phyloP scores from a whole-genome alignment of 2,329 filamentous ascomycete genomes.

The Gremmenia infestans region DNA sequence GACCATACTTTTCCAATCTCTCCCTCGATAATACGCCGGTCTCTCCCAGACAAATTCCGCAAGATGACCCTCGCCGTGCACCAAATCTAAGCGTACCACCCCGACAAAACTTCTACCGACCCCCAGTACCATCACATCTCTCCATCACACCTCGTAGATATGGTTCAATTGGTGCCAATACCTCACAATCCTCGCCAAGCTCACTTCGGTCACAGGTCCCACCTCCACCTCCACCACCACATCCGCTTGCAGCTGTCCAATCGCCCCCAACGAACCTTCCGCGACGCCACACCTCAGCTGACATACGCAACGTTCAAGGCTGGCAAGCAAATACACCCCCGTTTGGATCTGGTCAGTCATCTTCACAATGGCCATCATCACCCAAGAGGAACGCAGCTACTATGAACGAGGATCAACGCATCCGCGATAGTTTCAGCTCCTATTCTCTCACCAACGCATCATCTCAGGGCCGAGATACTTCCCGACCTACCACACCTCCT shows the following conservation, averaged over 20 bases:
- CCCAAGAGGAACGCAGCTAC: constrained; percentile 47
- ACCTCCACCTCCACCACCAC: constrained; percentile 56
- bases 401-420: constrained; percentile 51
- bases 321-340: constrained; percentile 65
- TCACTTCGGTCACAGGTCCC: constrained; percentile 65
- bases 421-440: constrained; percentile 56
- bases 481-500: constrained; percentile 31
- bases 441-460: constrained; percentile 49
- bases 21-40: constrained; percentile 69
- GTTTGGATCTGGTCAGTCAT: constrained; percentile 58
- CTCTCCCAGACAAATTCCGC: constrained; percentile 80
- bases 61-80: constrained; percentile 73
- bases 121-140: constrained; percentile 76
- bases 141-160: constrained; percentile 72
- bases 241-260: constrained; percentile 59
- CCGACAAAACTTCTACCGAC: constrained; percentile 63
- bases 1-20: constrained; percentile 58
- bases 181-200: constrained; percentile 65
- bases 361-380: constrained; percentile 62
- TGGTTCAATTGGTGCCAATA: constrained; percentile 72
- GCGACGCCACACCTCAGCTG: constrained; percentile 87
- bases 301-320: constrained; percentile 78
- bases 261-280: constrained; percentile 64
- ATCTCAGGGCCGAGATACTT: constrained; percentile 26
- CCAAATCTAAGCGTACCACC: constrained; percentile 55